Conservation (phyloP, 208 protist species). For the Trypanosoma platydactyli region DNA sequence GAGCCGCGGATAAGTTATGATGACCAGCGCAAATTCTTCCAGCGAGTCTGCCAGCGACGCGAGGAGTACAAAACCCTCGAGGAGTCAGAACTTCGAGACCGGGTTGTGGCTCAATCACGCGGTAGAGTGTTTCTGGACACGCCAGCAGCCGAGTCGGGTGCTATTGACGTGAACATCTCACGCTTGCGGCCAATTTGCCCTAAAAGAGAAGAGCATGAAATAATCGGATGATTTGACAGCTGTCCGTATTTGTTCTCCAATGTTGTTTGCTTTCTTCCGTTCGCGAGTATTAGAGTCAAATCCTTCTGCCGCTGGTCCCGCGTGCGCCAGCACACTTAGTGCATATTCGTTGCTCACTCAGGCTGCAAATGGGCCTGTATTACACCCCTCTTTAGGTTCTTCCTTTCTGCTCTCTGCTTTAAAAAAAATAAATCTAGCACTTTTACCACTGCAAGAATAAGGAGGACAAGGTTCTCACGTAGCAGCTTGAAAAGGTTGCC, state of each 20-base stretch:
- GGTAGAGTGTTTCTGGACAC: slow-evolving; percentile 34
- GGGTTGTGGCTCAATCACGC: slow-evolving; percentile 60
- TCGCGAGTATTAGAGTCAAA: too few relatives aligned
- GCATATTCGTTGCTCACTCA: too few relatives aligned
- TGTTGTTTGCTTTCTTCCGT: too few relatives aligned
- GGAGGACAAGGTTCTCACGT: background rate
- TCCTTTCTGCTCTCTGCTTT: too few relatives aligned
- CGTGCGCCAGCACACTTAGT: too few relatives aligned
- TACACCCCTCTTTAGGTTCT: too few relatives aligned
- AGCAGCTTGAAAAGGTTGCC: background rate
- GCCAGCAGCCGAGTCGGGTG: background rate
- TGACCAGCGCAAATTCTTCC: slow-evolving; percentile 69
- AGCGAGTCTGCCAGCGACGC: slow-evolving; percentile 47
- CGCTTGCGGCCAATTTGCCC: slow-evolving; percentile 60
- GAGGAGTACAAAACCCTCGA: slow-evolving; percentile 61
- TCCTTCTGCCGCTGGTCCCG: too few relatives aligned
- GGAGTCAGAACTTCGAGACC: slow-evolving; percentile 72
- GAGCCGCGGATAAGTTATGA: slow-evolving; percentile 84
- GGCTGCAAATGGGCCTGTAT: too few relatives aligned
- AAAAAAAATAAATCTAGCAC: too few relatives aligned
- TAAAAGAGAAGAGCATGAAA: slow-evolving; percentile 49
- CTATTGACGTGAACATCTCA: slow-evolving; percentile 11
- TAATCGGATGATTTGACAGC: slow-evolving; percentile 4
- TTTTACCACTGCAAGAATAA: background rate
- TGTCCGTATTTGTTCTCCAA: too few relatives aligned